Conservation (phyloP, 116 monocot species). For the Trichopus zeylanicus region DNA sequence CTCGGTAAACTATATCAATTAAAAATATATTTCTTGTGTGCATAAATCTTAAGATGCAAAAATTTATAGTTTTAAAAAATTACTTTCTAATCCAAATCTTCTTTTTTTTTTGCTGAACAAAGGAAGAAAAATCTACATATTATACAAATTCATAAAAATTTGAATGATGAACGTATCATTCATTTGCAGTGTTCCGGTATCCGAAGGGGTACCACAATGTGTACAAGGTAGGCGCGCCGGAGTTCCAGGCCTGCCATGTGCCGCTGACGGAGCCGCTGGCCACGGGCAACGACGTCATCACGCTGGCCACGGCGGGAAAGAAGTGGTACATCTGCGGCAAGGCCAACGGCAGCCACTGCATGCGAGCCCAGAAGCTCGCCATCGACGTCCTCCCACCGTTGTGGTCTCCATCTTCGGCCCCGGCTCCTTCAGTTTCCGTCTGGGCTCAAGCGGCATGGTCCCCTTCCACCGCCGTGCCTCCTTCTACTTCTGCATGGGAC, state of each 20-base stretch:
- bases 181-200: slow-evolving; percentile 21
- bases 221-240: neutral
- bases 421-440: too few species aligned
- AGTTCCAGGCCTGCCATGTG: neutral
- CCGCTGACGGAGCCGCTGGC: neutral
- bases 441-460: too few species aligned
- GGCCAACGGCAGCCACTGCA: slow-evolving; percentile 5
- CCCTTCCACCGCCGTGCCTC: too few species aligned
- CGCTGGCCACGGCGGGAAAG: slow-evolving; percentile 5
- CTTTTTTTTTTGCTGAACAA: too few species aligned
- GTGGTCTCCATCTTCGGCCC: neutral
- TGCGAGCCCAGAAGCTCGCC: slow-evolving; percentile 5
- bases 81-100: too few species aligned
- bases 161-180: neutral
- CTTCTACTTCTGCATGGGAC: too few species aligned
- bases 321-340: slow-evolving; percentile 19
- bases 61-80: neutral
- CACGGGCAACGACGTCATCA: slow-evolving; percentile 9
- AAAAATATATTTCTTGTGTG: neutral
- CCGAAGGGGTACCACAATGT: slow-evolving; percentile 10
- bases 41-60: too few species aligned
- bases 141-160: too few species aligned
- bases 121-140: too few species aligned
- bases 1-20: slow-evolving; percentile 5
- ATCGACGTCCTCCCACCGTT: neutral